Percentiles rank a stretch among this genome's conserved stretches.
Evolutionary conservation across 192 early-diverging fungal genomes (phyloP).

Genomic region (Backusella mclennaniae): DNA sequence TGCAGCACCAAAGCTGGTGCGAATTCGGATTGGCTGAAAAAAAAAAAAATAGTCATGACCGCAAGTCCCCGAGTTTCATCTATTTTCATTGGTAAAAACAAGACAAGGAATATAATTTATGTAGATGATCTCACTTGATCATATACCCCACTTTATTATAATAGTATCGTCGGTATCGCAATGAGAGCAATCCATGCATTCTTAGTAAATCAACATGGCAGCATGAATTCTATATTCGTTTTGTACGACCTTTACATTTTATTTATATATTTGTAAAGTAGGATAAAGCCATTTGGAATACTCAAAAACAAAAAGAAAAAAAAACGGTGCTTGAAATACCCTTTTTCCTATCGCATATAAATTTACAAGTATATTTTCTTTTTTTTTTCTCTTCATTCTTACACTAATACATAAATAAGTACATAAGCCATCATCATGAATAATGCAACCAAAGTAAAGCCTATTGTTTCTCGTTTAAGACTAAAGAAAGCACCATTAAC

Average conservation of each 20-base stretch:
- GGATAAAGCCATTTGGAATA: neutral
- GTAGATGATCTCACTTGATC: too few relatives aligned
- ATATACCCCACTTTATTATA: too few relatives aligned
- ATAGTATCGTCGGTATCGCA: too few relatives aligned
- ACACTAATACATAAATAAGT: neutral
- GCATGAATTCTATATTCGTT: neutral
- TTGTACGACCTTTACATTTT: neutral
- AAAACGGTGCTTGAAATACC: neutral
- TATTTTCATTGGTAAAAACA: neutral
- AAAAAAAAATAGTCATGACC: neutral
- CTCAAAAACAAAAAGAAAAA: neutral
- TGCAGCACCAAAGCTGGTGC: too few relatives aligned
- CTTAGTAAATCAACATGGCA: neutral
- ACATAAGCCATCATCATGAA: neutral
- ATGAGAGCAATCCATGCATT: too few relatives aligned
- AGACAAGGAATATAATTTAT: neutral
- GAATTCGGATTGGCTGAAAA: too few relatives aligned
- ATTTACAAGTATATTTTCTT: neutral
- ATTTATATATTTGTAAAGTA: neutral
- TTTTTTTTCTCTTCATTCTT: neutral
- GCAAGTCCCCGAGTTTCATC: neutral
- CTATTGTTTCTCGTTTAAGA: constrained; percentile 16
- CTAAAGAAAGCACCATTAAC: constrained; percentile 36
- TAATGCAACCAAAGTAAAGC: neutral
- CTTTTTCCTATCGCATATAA: neutral